Evolutionary conservation across 164 flowering plant species (phyloP).

Genomic region (Magnolia officinalis): DNA sequence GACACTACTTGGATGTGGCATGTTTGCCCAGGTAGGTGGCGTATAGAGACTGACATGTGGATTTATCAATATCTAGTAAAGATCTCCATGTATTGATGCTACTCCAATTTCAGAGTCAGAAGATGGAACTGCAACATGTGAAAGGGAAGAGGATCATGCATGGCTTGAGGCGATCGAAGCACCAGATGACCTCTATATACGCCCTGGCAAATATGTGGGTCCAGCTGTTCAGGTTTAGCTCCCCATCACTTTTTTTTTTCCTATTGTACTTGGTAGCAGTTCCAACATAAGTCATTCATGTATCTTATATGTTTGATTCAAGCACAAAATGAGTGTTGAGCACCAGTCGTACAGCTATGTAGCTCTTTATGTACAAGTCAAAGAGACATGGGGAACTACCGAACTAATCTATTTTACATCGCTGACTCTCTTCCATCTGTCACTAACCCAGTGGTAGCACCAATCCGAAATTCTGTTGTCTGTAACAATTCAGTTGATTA

Average conservation of each 20-base stretch:
- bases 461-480: too few relatives aligned
- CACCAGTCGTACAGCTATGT: too few relatives aligned
- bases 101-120: slow-evolving; percentile 30
- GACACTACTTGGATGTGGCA: background rate
- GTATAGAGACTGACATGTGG: too few relatives aligned
- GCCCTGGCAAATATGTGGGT: slow-evolving; percentile 62
- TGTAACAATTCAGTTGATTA: too few relatives aligned
- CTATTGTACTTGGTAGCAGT: background rate
- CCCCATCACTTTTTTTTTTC: background rate
- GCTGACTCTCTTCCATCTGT: too few relatives aligned
- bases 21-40: background rate
- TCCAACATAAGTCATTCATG: too few relatives aligned
- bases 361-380: too few relatives aligned
- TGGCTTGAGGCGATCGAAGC: slow-evolving; percentile 80
- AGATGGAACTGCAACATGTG: slow-evolving; percentile 23
- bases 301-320: too few relatives aligned
- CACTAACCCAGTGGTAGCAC: too few relatives aligned
- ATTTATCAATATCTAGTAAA: background rate
- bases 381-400: too few relatives aligned
- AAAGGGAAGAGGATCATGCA: slow-evolving; percentile 64
- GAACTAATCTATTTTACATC: too few relatives aligned
- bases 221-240: slow-evolving; percentile 52
- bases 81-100: background rate
- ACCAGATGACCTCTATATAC: slow-evolving; percentile 85
- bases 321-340: too few relatives aligned